Evolutionary conservation across 208 protist species (phyloP).

Genomic region (Acanthamoeba divionensis): DNA sequence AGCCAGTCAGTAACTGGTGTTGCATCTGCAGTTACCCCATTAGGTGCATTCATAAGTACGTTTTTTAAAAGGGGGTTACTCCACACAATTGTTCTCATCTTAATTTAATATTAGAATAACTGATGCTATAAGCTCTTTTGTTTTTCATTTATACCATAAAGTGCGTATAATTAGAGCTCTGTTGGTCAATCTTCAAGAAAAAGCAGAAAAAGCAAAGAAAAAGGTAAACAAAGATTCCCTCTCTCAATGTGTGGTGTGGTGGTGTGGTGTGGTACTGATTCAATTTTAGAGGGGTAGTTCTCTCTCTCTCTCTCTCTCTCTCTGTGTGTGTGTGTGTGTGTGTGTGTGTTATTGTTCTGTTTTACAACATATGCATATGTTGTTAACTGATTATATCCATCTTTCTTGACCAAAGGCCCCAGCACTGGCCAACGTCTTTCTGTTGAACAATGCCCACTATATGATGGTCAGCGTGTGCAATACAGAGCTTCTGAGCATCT

Average conservation of each 20-base stretch:
- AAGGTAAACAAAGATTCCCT: not conserved
- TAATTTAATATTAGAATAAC: not conserved
- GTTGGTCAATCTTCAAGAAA: not conserved
- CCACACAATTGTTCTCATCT: not conserved
- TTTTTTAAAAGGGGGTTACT: not conserved
- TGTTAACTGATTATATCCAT: not conserved
- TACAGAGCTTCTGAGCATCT: not conserved
- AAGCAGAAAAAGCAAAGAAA: conserved; percentile 18
- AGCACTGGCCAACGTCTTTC: conserved; percentile 17
- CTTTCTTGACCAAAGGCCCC: not conserved
- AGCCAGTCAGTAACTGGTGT: not conserved
- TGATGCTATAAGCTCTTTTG: too few species aligned
- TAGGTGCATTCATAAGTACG: not conserved
- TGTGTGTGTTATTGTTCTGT: too few species aligned
- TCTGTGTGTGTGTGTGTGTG: too few species aligned
- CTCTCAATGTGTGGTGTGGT: too few species aligned
- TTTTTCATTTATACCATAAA: not conserved
- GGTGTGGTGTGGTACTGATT: too few species aligned
- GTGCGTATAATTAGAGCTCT: not conserved
- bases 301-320: not conserved
- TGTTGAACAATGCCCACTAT: conserved; percentile 24
- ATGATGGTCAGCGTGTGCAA: not conserved
- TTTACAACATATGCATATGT: too few species aligned
- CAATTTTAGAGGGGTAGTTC: too few species aligned
- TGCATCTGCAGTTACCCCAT: not conserved